Conservation (phyloP, 306 rosid genomes). For the apple (Malus domestica) region DNA sequence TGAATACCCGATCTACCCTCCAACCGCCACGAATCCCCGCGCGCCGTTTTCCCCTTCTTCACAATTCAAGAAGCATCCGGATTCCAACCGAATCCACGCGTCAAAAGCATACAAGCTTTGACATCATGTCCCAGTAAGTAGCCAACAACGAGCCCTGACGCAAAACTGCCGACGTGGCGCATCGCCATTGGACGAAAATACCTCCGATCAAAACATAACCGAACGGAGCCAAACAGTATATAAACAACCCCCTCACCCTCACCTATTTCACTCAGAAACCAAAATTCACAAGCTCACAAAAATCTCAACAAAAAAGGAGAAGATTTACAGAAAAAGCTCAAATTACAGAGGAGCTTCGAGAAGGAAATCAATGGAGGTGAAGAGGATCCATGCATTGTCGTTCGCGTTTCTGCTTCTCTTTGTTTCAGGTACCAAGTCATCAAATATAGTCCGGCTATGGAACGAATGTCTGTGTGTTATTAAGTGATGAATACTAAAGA, state of each 20-base stretch:
- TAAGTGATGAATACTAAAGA: no score
- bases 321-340: background rate
- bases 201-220: background rate
- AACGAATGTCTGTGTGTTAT: no score
- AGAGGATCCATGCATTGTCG: constrained; percentile 18
- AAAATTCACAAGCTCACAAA: background rate
- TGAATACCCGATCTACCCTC: background rate
- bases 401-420: constrained; percentile 27
- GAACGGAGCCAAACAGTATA: background rate
- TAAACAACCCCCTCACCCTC: background rate
- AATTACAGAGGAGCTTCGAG: background rate
- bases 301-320: no score
- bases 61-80: constrained; percentile 22
- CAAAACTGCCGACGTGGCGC: no score
- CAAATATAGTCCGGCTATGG: background rate
- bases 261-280: background rate
- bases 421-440: constrained; percentile 15
- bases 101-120: background rate
- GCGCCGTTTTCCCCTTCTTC: background rate
- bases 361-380: background rate
- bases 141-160: no score
- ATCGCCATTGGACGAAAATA: constrained; percentile 7
- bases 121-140: background rate
- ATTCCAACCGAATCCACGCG: background rate
- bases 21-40: background rate